These are phyloP conservation scores for Vigna radiata DNA, from an alignment of 306 rosid genomes.

Conservation along the genomic window DNA sequence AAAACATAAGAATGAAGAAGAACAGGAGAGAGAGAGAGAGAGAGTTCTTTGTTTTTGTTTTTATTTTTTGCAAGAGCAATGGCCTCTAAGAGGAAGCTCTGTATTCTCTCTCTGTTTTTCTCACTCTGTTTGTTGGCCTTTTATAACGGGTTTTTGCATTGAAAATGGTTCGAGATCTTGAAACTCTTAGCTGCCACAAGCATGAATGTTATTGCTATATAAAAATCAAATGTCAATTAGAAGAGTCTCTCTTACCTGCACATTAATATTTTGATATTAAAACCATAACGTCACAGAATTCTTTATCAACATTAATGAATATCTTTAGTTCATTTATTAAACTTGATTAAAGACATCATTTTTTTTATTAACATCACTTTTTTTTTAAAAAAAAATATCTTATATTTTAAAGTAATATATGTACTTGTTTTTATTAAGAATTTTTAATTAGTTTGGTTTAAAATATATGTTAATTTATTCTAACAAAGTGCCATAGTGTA, in stretches of 20 bases:
- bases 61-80: slow-evolving; percentile 6
- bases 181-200: slow-evolving; percentile 44
- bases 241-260: neutral
- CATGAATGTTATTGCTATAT: slow-evolving; percentile 9
- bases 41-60: neutral
- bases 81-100: slow-evolving; percentile 30
- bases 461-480: neutral
- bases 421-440: neutral
- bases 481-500: neutral
- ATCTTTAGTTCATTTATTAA: neutral
- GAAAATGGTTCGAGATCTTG: slow-evolving; percentile 27
- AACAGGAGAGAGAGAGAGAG: neutral
- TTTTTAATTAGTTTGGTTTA: neutral
- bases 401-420: neutral
- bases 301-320: neutral
- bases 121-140: slow-evolving; percentile 28
- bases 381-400: neutral
- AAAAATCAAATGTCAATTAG: neutral
- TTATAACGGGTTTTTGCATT: slow-evolving; percentile 47
- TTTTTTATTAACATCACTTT: neutral
- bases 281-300: neutral
- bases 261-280: neutral
- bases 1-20: neutral
- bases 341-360: neutral
- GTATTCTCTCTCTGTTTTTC: neutral